Percentiles rank a stretch among this genome's conserved stretches.
phyloP scores from a whole-genome alignment of 2,329 filamentous ascomycete genomes.

The Diaporthe helianthi region DNA sequence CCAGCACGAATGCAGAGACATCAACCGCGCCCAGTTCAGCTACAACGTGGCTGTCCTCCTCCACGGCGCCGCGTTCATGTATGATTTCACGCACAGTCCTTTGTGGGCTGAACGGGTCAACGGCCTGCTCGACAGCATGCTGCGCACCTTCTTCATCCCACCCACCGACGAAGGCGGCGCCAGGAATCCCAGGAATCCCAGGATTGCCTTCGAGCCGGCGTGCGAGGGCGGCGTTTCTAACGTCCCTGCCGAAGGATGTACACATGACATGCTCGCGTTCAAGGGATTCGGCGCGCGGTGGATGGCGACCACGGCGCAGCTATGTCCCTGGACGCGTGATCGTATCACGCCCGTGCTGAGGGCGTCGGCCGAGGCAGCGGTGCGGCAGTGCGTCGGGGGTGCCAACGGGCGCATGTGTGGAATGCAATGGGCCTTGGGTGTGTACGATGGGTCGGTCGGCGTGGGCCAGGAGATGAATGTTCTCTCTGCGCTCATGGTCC shows the following conservation, averaged over 20 bases:
- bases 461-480: conserved; percentile 58
- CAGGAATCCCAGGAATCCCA: too few relatives aligned
- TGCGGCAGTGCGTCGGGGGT: conserved; percentile 56
- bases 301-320: conserved; percentile 55
- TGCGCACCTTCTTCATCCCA: conserved; percentile 54
- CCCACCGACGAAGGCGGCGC: background rate
- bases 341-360: conserved; percentile 53
- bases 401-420: conserved; percentile 54
- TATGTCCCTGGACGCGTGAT: conserved; percentile 56
- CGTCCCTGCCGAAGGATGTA: conserved; percentile 52
- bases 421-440: conserved; percentile 51
- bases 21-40: conserved; percentile 62
- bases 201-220: conserved; percentile 59
- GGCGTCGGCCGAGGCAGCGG: conserved; percentile 57
- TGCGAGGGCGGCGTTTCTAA: conserved; percentile 53
- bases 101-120: conserved; percentile 54
- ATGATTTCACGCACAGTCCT: conserved; percentile 57
- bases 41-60: conserved; percentile 62
- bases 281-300: conserved; percentile 63
- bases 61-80: conserved; percentile 64
- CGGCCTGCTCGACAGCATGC: conserved; percentile 52
- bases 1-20: conserved; percentile 56
- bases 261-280: conserved; percentile 64
- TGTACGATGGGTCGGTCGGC: conserved; percentile 50
- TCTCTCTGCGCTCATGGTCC: conserved; percentile 50